phyloP scores from a whole-genome alignment of 176 grass and related monocot species.

The Musa itinerans region DNA sequence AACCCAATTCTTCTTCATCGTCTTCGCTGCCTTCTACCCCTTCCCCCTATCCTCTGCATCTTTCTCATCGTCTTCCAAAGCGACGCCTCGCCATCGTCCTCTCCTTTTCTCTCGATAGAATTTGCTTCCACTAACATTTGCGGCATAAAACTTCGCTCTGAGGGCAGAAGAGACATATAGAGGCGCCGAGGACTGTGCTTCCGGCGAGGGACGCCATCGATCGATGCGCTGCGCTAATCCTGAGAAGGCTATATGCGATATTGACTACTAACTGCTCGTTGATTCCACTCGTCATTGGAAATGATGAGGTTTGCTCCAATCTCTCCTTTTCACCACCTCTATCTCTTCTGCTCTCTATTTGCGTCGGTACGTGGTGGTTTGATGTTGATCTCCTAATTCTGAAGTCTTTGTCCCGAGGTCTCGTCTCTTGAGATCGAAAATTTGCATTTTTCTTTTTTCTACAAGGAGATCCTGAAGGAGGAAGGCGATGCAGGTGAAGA shows the following conservation, averaged over 20 bases:
- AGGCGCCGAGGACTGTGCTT: not conserved
- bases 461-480: not conserved
- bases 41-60: slow-evolving; percentile 11
- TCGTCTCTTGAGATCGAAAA: not conserved
- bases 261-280: slow-evolving; percentile 29
- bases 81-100: slow-evolving; percentile 14
- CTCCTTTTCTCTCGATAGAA: slow-evolving; percentile 5
- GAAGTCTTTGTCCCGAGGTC: not conserved
- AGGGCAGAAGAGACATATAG: not conserved
- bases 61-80: slow-evolving; percentile 24
- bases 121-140: slow-evolving; percentile 1
- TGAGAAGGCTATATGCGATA: slow-evolving; percentile 33
- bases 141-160: not conserved
- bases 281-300: slow-evolving; percentile 43
- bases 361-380: not conserved
- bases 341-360: not conserved
- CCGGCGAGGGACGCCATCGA: slow-evolving; percentile 10
- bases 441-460: slow-evolving; percentile 21
- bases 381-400: too few relatives aligned
- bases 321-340: not conserved
- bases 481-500: not conserved
- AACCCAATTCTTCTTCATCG: slow-evolving; percentile 21
- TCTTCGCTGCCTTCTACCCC: slow-evolving; percentile 35
- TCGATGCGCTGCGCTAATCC: slow-evolving; percentile 2
- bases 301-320: slow-evolving; percentile 44